Evolutionary conservation across 169 alveolate genomes (phyloP).

Genomic region (Cryptosporidium viatorum): DNA sequence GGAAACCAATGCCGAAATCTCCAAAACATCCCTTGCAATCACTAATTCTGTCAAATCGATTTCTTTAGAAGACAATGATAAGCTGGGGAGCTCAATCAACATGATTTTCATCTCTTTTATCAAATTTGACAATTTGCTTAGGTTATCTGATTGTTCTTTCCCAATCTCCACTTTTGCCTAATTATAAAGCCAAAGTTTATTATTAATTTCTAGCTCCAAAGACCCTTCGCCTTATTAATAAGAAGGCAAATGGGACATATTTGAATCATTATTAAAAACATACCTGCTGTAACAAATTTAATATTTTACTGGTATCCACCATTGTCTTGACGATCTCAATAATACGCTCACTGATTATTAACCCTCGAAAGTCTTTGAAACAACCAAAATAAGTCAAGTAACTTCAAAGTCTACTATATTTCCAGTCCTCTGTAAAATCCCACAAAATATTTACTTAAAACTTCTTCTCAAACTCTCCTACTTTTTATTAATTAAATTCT

Average conservation of each 20-base stretch:
- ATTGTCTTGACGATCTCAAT: background rate
- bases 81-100: conserved; percentile 37
- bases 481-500: background rate
- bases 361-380: background rate
- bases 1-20: conserved; percentile 21
- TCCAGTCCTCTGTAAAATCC: background rate
- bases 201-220: background rate
- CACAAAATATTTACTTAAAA: background rate
- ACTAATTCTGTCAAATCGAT: conserved; percentile 42
- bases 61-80: conserved; percentile 34
- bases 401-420: background rate
- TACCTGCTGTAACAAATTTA: conserved; percentile 51
- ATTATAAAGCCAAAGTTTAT: background rate
- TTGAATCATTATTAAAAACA: background rate
- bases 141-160: background rate
- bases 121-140: background rate
- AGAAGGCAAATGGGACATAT: background rate
- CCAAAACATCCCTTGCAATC: conserved; percentile 67
- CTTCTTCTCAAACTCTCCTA: background rate
- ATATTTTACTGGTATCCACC: conserved; percentile 46
- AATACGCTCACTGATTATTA: background rate
- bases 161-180: conserved; percentile 45
- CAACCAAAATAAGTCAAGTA: background rate
- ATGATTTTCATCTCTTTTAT: conserved; percentile 32
- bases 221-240: background rate